These are phyloP conservation scores for Aspergillus fischeri DNA, from an alignment of 2,329 filamentous ascomycete genomes.

Conservation along the genomic window DNA sequence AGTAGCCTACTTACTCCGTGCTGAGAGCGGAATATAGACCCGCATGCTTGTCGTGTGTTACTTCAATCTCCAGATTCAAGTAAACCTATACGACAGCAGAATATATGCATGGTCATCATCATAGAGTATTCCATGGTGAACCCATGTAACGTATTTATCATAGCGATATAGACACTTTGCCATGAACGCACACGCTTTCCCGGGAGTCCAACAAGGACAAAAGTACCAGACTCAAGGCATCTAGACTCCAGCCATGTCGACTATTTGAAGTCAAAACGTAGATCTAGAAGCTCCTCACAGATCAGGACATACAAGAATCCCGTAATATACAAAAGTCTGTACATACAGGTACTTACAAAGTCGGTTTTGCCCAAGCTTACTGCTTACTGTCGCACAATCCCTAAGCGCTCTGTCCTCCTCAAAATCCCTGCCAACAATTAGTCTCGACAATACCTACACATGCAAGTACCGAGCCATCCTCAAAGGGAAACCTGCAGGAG, in stretches of 20 bases:
- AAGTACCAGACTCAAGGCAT: neutral
- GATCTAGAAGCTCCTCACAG: neutral
- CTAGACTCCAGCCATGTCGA: neutral
- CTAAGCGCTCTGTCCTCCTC: neutral
- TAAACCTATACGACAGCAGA: neutral
- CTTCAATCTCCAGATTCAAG: neutral
- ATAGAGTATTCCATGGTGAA: neutral
- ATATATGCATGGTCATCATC: neutral
- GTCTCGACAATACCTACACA: neutral
- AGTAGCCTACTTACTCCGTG: neutral
- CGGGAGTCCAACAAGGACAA: neutral
- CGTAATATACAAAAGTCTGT: neutral
- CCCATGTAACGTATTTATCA: too few relatives aligned
- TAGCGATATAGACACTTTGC: neutral
- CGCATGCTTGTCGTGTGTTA: neutral
- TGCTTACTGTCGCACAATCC: neutral
- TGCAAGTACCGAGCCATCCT: neutral
- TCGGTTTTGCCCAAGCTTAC: neutral
- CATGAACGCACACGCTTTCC: neutral
- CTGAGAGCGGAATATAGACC: neutral
- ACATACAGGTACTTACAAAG: neutral
- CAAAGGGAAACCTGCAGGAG: neutral
- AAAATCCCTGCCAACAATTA: neutral
- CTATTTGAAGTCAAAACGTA: neutral
- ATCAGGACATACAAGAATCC: neutral